Evolutionary conservation across 2,329 filamentous ascomycete species (phyloP), one percentile per base, ranked within the genome.

Genomic region (Coniochaeta ligniaria): DNA sequence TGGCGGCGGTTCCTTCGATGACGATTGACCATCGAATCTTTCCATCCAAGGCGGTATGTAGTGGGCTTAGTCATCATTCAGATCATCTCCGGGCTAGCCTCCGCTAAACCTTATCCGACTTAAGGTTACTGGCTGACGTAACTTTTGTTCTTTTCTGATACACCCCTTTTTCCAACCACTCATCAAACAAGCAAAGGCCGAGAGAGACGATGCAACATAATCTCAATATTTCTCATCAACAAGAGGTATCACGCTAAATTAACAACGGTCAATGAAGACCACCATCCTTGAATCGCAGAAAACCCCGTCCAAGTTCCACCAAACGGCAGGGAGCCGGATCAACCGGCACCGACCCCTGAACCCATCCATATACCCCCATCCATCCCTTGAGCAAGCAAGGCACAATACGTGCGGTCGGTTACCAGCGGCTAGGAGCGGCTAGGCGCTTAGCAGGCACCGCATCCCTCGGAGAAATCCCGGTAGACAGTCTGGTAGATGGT

Each of bases 401-500:
- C 52, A 6, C 52, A 22, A 33, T 35, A 33, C n/a, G 28, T 2
- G 52, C 26, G n/a, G 2, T 55, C 52, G 31, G 35, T 57, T 33
- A n/a, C 12, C 12, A 55, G 31, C 16, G 31, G 11, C 26, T 12
- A 36, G 26, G 20, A 36, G 12, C 8, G 26, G 26, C 16, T n/a
- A n/a, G 5, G 31, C 31, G 54, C 35, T 57, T 57, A 57, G 54
- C 54, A 57, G 20, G 20, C 54, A 22, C 54, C 54, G 33, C 54
- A 55, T 43, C 45, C 47, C 63, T 67, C 66, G 20, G 63, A 64
- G 55, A 67, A 24, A 36, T 68, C 66, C 60, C 55, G 54, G 61
- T 66, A 67, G 33, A 66, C 63, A 35, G 67, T 67, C 58, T 60
- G 50, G 63, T 66, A 67, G 45, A 68, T 59, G 38, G 63, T 65